Evolutionary conservation across 179 eudicot species (phyloP).

Genomic region (Silene vulgaris): DNA sequence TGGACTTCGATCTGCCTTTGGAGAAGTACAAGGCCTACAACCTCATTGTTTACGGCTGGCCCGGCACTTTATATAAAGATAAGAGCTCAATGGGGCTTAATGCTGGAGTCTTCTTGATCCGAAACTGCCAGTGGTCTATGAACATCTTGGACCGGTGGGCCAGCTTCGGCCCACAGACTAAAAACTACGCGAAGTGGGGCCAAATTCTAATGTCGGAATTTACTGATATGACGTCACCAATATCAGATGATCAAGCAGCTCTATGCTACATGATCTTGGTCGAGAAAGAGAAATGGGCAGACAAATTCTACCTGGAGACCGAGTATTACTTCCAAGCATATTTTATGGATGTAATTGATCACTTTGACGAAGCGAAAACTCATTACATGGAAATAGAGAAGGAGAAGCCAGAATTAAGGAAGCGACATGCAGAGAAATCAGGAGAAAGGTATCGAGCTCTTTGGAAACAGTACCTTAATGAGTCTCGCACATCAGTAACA

Average conservation of each 20-base stretch:
- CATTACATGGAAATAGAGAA: constrained; percentile 24
- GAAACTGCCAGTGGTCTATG: constrained; percentile 67
- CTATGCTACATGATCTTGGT: constrained; percentile 35
- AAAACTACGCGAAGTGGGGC: constrained; percentile 43
- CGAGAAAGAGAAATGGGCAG: constrained; percentile 35
- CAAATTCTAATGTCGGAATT: constrained; percentile 21
- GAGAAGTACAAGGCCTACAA: constrained; percentile 33
- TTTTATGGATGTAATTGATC: constrained; percentile 34
- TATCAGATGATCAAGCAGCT: constrained; percentile 51
- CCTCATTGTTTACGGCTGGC: constrained; percentile 41
- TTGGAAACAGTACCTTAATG: constrained; percentile 25
- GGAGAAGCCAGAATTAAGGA: constrained; percentile 22
- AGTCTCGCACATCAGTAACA: constrained; percentile 10
- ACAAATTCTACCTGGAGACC: constrained; percentile 36
- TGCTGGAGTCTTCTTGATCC: constrained; percentile 45
- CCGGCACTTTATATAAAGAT: constrained; percentile 24
- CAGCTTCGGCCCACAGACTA: constrained; percentile 45
- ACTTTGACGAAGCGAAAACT: constrained; percentile 22
- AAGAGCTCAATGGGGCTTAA: constrained; percentile 42
- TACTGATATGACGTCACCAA: constrained; percentile 39
- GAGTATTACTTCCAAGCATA: constrained; percentile 42
- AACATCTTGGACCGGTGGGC: constrained; percentile 44
- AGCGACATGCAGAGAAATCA: constrained; percentile 38
- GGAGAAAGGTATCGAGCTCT: constrained; percentile 26
- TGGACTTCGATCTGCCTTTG: constrained; percentile 42